Conservation (phyloP, 2,329 filamentous ascomycete genomes). For the Sclerotiophoma versabilis region DNA sequence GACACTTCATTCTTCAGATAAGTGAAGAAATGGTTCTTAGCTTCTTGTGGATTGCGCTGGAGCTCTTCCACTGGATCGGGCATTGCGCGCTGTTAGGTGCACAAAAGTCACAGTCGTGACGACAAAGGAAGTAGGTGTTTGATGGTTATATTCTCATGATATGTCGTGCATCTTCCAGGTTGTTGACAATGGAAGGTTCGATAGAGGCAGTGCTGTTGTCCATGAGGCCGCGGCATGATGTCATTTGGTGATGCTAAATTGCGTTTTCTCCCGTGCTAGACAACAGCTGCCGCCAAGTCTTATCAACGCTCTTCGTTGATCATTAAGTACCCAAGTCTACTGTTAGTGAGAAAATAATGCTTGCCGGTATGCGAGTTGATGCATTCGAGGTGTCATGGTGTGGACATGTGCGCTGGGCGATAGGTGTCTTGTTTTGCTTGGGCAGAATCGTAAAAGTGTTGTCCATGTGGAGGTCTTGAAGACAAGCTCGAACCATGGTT, state of each 20-base stretch:
- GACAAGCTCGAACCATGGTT: too few relatives aligned
- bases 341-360: neutral
- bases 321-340: neutral
- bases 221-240: constrained; percentile 11
- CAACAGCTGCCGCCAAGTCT: neutral
- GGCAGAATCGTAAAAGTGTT: too few relatives aligned
- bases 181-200: constrained; percentile 7
- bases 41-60: constrained; percentile 24
- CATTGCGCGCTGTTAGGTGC: constrained; percentile 8
- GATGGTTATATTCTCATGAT: neutral
- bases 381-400: neutral
- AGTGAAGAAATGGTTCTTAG: constrained; percentile 25
- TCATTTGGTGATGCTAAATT: constrained; percentile 2
- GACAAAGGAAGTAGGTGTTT: neutral
- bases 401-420: neutral
- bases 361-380: neutral
- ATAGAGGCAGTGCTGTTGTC: constrained; percentile 13
- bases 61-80: constrained; percentile 28
- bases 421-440: neutral
- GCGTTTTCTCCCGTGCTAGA: neutral
- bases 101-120: neutral
- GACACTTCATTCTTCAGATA: constrained; percentile 28
- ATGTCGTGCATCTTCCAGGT: constrained; percentile 4
- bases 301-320: neutral
- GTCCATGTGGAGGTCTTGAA: too few relatives aligned